Conservation (phyloP, 108 stramenopile species). For the Cyclotella baltica region DNA sequence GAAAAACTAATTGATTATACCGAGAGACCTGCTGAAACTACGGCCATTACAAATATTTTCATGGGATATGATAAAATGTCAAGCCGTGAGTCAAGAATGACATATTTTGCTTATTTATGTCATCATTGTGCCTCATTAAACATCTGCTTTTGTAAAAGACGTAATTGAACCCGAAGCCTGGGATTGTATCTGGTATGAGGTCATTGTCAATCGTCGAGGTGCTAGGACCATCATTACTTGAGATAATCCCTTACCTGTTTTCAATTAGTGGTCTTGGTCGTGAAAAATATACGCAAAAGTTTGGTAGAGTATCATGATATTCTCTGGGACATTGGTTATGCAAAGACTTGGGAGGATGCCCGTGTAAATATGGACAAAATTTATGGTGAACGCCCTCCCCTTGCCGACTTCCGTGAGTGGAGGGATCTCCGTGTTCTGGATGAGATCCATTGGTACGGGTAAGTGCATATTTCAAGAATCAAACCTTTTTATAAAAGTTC, state of each 20-base stretch:
- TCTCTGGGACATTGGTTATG: conserved; percentile 34
- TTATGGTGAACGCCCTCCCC: conserved; percentile 20
- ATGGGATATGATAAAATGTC: conserved; percentile 22
- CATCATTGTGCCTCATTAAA: conserved; percentile 25
- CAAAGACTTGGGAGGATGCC: conserved; percentile 34
- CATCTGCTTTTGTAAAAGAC: no score
- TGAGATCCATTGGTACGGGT: conserved; percentile 47
- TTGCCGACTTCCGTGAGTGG: conserved; percentile 32
- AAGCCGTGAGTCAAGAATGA: background rate
- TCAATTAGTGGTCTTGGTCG: conserved; percentile 41
- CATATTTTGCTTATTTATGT: background rate
- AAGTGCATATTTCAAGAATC: no score
- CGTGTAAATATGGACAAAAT: background rate
- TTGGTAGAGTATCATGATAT: conserved; percentile 55
- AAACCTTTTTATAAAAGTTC: no score
- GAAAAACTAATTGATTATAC: conserved; percentile 39
- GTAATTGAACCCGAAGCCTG: no score
- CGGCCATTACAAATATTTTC: conserved; percentile 22
- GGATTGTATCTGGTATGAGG: no score
- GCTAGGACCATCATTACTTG: no score
- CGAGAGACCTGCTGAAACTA: conserved; percentile 34
- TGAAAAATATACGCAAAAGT: conserved; percentile 29
- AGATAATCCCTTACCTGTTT: no score
- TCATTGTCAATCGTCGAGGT: no score
- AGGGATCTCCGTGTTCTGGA: conserved; percentile 42